A percentile compares a stretch with the other conserved stretches of the same genome.
Evolutionary conservation across 148 eudicot genomes (phyloP).

Genomic region (Nyssa sinensis): DNA sequence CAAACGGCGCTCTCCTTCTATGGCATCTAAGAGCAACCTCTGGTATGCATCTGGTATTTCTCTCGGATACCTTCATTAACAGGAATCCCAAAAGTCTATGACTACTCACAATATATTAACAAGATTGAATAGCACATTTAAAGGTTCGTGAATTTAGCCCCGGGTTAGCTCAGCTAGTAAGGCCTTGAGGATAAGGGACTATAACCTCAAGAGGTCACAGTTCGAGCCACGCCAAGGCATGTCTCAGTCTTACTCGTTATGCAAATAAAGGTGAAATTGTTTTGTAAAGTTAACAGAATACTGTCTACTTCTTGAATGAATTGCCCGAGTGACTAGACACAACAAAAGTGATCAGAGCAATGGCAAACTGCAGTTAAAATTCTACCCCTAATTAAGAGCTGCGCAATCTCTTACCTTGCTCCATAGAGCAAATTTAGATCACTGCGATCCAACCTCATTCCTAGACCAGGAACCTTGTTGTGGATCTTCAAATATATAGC

Average conservation of each 20-base stretch:
- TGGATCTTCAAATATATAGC: constrained; percentile 61
- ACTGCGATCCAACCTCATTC: constrained; percentile 61
- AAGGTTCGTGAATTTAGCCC: too few relatives aligned
- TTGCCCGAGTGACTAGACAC: background rate
- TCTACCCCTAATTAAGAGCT: background rate
- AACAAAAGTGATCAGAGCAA: background rate
- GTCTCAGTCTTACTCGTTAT: background rate
- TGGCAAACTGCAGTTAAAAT: background rate
- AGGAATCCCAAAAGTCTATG: too few relatives aligned
- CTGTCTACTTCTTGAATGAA: background rate
- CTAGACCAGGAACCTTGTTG: constrained; percentile 78
- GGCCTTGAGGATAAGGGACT: too few relatives aligned
- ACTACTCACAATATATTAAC: too few relatives aligned
- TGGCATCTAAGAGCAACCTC: constrained; percentile 55
- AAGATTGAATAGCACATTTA: too few relatives aligned
- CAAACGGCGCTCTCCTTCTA: constrained; percentile 64
- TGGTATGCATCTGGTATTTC: constrained; percentile 73
- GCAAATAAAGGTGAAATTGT: background rate
- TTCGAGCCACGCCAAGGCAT: too few relatives aligned
- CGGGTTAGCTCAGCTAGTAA: too few relatives aligned
- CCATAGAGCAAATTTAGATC: constrained; percentile 64
- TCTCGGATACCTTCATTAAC: constrained; percentile 42
- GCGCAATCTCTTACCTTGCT: constrained; percentile 30
- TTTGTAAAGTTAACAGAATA: background rate
- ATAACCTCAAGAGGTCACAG: too few relatives aligned